Conservation (phyloP, 306 rosid genomes). For the Macrotyloma uniflorum region DNA sequence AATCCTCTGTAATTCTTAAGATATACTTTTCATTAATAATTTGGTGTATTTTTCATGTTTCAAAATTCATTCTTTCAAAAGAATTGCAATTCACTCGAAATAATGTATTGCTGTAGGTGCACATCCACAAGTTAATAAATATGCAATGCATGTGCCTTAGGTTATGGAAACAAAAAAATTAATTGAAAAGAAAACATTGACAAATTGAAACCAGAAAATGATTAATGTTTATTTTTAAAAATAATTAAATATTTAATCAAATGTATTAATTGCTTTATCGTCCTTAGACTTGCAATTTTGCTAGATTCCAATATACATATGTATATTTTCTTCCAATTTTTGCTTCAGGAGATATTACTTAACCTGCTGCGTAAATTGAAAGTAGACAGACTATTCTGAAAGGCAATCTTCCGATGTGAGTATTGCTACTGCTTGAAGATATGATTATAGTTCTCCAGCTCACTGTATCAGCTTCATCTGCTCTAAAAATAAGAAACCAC, state of each 20-base stretch:
- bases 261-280: not conserved
- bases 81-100: conserved; percentile 25
- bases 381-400: conserved; percentile 27
- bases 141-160: not conserved
- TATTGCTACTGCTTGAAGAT: conserved; percentile 26
- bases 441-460: conserved; percentile 31
- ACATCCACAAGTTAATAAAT: conserved; percentile 8
- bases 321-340: not conserved
- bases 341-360: conserved; percentile 1
- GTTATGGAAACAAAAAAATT: not conserved
- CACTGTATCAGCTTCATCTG: conserved; percentile 25
- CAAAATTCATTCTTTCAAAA: not conserved
- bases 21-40: not conserved
- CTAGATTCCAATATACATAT: conserved; percentile 26
- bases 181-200: not conserved
- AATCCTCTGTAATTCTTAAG: not conserved
- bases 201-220: not conserved
- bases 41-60: conserved; percentile 1
- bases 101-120: not conserved
- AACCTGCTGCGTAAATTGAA: conserved; percentile 1
- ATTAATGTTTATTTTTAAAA: not conserved
- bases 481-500: conserved; percentile 6
- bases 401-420: conserved; percentile 6
- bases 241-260: not conserved
- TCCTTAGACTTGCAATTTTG: not conserved